Evolutionary conservation across 2,329 filamentous ascomycete species (phyloP).

Genomic region (Colletotrichum costaricense): DNA sequence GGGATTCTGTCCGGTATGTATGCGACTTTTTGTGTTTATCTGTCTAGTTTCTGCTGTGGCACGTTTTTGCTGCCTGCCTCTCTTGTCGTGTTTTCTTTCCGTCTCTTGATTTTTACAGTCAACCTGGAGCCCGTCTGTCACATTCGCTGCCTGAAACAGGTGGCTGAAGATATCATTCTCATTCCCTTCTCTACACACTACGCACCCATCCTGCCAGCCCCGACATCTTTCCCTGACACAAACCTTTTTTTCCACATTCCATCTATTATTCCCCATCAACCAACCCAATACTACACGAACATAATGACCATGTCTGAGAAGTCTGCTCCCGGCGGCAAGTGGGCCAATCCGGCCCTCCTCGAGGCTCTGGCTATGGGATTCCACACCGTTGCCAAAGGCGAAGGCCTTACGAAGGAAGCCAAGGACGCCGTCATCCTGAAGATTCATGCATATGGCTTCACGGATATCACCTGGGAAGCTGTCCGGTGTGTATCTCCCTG

Average conservation of each 20-base stretch:
- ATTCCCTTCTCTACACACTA: background rate
- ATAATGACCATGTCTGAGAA: constrained; percentile 8
- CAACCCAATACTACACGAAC: constrained; percentile 34
- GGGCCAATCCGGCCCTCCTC: constrained; percentile 49
- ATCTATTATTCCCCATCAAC: constrained; percentile 4
- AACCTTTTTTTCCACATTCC: background rate
- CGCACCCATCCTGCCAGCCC: background rate
- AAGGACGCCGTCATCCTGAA: constrained; percentile 46
- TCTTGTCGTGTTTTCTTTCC: background rate
- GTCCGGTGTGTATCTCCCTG: constrained; percentile 51
- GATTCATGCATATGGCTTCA: constrained; percentile 45
- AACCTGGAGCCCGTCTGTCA: background rate
- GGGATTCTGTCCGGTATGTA: constrained; percentile 58
- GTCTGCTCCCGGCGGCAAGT: constrained; percentile 35
- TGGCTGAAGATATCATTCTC: background rate
- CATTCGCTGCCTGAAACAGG: background rate
- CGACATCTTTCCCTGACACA: background rate
- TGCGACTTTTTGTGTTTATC: constrained; percentile 8
- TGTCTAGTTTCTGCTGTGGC: background rate
- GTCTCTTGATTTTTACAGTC: background rate
- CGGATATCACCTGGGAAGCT: constrained; percentile 54
- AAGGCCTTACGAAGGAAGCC: constrained; percentile 41
- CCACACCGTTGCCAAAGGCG: constrained; percentile 42
- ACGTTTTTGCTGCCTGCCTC: background rate
- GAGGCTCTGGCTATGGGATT: constrained; percentile 47